Conservation (phyloP, 805 yeast species). For the Kuraishia piskuri region DNA sequence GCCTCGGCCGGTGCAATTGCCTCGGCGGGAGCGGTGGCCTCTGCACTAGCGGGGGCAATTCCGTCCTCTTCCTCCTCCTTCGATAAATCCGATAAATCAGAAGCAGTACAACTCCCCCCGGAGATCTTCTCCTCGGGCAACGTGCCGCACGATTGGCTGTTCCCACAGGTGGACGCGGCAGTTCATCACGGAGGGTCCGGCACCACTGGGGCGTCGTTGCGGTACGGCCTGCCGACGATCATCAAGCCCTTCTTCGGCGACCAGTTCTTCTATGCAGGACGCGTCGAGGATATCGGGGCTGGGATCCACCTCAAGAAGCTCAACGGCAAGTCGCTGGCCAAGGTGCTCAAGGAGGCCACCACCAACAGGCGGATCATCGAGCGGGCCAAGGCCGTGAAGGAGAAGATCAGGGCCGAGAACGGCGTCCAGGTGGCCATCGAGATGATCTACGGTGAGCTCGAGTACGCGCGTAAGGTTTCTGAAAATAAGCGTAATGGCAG, state of each 20-base stretch:
- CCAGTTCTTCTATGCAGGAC: conserved; percentile 82
- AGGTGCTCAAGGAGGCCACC: conserved; percentile 64
- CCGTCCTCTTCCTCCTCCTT: neutral
- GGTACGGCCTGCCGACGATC: conserved; percentile 83
- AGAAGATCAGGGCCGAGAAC: conserved; percentile 57
- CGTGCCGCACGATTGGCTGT: conserved; percentile 92
- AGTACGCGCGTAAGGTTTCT: conserved; percentile 60
- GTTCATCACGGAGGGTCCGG: conserved; percentile 98
- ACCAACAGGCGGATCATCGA: conserved; percentile 57
- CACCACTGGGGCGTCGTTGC: conserved; percentile 85
- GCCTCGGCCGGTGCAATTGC: neutral
- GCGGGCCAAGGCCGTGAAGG: conserved; percentile 58
- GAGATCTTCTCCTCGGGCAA: conserved; percentile 63
- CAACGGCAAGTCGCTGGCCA: conserved; percentile 51
- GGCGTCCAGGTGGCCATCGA: conserved; percentile 77
- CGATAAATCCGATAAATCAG: conserved; percentile 17
- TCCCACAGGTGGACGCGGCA: conserved; percentile 83
- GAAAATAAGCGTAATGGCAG: conserved; percentile 29
- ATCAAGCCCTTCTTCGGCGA: conserved; percentile 96
- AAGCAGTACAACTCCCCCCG: conserved; percentile 48
- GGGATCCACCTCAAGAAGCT: conserved; percentile 68
- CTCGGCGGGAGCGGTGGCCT: no score
- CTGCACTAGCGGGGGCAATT: no score
- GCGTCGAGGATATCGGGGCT: conserved; percentile 85
- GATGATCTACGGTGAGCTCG: conserved; percentile 69